Evolutionary conservation across 345 rosid genomes (phyloP).

Genomic region (Ceriops zippeliana): DNA sequence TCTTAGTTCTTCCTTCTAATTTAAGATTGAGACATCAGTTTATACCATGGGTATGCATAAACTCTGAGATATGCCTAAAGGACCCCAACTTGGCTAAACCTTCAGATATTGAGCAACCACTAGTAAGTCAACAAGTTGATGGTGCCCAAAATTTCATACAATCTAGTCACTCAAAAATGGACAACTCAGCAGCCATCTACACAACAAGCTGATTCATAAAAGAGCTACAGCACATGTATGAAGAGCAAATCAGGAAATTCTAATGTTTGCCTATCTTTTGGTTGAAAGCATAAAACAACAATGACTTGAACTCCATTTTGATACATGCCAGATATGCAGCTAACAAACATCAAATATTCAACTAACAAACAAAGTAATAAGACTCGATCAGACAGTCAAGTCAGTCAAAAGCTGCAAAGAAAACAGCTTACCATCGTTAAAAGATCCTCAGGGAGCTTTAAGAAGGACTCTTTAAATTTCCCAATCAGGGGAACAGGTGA

Average conservation of each 20-base stretch:
- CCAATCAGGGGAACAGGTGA: constrained; percentile 88
- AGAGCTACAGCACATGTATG: background rate
- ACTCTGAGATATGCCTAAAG: no score
- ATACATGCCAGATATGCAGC: background rate
- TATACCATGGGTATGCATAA: no score
- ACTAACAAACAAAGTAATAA: no score
- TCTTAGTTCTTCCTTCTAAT: no score
- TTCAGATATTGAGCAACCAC: background rate
- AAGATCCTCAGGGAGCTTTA: constrained; percentile 89
- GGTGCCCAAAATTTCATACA: background rate
- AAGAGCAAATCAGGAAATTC: background rate
- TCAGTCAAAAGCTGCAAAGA: background rate
- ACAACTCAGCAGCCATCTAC: background rate
- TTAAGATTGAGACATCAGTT: no score
- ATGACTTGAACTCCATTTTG: background rate
- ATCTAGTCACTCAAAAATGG: background rate
- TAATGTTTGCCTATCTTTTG: background rate
- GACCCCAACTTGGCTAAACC: background rate
- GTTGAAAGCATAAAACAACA: background rate
- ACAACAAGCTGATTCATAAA: background rate
- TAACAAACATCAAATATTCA: constrained; percentile 3
- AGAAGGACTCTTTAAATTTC: constrained; percentile 73
- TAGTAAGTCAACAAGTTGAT: background rate
- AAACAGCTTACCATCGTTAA: constrained; percentile 63
- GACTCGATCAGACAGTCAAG: background rate